These are phyloP conservation scores for Penicillium rolfsii DNA, from an alignment of 2,329 filamentous ascomycete species.

Conservation along the genomic window DNA sequence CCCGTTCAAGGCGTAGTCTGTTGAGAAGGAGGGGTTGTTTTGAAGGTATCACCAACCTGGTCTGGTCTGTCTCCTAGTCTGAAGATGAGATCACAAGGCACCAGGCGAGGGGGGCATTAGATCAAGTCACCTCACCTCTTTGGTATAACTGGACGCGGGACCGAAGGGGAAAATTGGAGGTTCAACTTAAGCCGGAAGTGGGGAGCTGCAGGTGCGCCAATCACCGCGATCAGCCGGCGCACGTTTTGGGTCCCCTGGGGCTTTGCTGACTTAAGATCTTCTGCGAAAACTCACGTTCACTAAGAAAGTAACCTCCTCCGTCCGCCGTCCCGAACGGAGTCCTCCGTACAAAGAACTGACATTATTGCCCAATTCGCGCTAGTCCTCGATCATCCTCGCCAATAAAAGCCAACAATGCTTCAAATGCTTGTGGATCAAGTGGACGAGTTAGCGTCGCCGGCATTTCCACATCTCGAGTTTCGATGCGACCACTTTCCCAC, in stretches of 20 bases:
- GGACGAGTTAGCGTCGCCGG: neutral
- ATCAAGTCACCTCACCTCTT: neutral
- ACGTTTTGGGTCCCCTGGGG: slow-evolving; percentile 18
- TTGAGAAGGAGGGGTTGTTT: neutral
- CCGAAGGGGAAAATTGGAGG: slow-evolving; percentile 12
- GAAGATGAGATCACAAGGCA: slow-evolving; percentile 1
- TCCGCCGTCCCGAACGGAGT: too few relatives aligned
- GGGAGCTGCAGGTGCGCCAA: slow-evolving; percentile 28
- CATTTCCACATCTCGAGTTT: neutral
- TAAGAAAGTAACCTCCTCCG: neutral
- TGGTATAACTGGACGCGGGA: neutral
- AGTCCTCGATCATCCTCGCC: neutral
- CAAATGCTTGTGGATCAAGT: neutral
- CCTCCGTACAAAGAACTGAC: too few relatives aligned
- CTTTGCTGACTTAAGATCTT: slow-evolving; percentile 4
- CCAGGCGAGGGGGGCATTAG: neutral
- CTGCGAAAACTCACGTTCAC: too few relatives aligned
- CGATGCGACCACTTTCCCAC: neutral
- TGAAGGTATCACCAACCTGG: too few relatives aligned
- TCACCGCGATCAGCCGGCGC: slow-evolving; percentile 25
- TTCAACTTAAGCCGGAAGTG: slow-evolving; percentile 24
- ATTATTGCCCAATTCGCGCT: neutral
- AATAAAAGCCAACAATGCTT: neutral
- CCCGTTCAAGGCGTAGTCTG: neutral
- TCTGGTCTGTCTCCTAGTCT: too few relatives aligned